phyloP scores from a whole-genome alignment of 192 early-diverging fungal genomes.

The Funneliformis mosseae region DNA sequence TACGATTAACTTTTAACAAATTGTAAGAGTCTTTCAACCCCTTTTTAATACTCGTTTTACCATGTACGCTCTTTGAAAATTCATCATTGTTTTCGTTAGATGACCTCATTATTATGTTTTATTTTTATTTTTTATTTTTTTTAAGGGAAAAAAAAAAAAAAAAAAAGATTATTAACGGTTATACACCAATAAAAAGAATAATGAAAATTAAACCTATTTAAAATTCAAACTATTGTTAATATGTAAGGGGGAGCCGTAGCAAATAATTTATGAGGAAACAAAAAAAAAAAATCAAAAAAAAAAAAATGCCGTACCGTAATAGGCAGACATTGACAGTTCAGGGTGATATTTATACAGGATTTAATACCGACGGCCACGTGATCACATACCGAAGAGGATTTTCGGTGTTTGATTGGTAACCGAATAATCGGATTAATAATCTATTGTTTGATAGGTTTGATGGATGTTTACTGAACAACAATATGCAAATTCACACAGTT shows the following conservation, averaged over 20 bases:
- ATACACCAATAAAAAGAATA: background rate
- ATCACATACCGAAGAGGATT: constrained; percentile 6
- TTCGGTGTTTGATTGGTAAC: background rate
- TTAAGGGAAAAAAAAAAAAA: background rate
- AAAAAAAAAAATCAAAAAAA: background rate
- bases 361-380: constrained; percentile 16
- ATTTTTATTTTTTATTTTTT: background rate
- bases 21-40: background rate
- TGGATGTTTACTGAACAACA: background rate
- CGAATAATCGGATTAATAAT: background rate
- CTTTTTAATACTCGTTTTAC: background rate
- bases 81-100: background rate
- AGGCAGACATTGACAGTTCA: constrained; percentile 9
- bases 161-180: background rate
- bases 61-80: background rate
- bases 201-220: background rate
- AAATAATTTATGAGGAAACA: background rate
- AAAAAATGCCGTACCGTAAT: constrained; percentile 11
- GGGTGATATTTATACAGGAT: constrained; percentile 9
- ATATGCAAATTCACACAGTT: background rate
- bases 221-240: background rate
- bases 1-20: background rate
- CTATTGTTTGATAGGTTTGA: background rate
- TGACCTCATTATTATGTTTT: background rate
- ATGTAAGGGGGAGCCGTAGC: background rate